Evolutionary conservation across 768 basidiomycete species (phyloP).

Genomic region (Psilocybe sp.): DNA sequence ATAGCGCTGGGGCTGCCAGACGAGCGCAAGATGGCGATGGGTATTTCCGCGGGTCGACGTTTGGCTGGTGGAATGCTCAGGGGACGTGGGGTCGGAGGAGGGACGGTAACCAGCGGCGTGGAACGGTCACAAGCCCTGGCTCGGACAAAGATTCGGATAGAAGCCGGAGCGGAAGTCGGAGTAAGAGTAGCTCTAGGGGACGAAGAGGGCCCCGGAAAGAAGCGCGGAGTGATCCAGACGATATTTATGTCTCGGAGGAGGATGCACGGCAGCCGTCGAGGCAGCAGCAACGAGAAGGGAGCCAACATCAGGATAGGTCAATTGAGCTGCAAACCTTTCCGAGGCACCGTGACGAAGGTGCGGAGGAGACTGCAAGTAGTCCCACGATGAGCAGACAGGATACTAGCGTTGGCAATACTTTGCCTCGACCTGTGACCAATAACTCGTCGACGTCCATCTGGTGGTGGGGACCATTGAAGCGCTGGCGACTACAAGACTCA

Average conservation of each 20-base stretch:
- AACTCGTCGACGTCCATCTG: constrained; percentile 46
- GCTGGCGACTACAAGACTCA: constrained; percentile 76
- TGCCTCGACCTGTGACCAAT: constrained; percentile 1
- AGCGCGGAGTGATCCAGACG: constrained; percentile 11
- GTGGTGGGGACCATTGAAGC: constrained; percentile 79
- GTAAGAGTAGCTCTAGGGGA: constrained; percentile 8
- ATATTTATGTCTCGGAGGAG: constrained; percentile 16
- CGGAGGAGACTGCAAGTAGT: background rate
- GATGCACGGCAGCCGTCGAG: background rate
- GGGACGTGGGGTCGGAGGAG: constrained; percentile 58
- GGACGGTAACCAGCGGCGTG: constrained; percentile 27
- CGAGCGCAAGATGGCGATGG: background rate
- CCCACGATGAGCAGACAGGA: constrained; percentile 7
- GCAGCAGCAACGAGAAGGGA: background rate
- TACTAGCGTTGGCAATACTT: constrained; percentile 8
- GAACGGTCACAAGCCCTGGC: constrained; percentile 4
- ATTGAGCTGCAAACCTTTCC: background rate
- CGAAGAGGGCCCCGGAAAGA: constrained; percentile 10
- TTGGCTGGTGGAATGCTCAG: constrained; percentile 54
- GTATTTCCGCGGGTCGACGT: constrained; percentile 15
- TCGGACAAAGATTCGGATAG: background rate
- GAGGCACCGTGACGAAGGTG: background rate
- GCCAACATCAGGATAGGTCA: background rate
- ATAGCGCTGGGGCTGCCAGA: background rate
- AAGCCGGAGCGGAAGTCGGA: background rate